Conservation (phyloP, 805 yeast genomes). For the Teunomyces stri region DNA sequence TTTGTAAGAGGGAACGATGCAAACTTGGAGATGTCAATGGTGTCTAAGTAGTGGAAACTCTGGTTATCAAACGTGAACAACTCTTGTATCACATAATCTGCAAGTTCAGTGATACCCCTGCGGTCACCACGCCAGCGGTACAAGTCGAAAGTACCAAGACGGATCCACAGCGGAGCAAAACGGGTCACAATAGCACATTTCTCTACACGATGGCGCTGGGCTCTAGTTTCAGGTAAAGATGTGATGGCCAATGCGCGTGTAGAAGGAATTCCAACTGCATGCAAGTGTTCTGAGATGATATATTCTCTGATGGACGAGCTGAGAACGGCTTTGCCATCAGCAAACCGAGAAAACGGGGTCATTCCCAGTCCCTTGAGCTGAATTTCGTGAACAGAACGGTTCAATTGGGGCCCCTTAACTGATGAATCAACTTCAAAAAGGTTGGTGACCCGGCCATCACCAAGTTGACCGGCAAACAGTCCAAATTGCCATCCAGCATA, state of each 20-base stretch:
- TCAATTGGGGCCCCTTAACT: constrained; percentile 9
- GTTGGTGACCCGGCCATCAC: constrained; percentile 90
- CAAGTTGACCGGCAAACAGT: constrained; percentile 92
- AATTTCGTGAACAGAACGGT: constrained; percentile 52
- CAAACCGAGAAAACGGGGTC: constrained; percentile 91
- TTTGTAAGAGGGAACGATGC: constrained; percentile 35
- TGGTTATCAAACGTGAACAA: constrained; percentile 45
- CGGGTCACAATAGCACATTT: constrained; percentile 83
- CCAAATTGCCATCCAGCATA: constrained; percentile 98
- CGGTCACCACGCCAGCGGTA: constrained; percentile 73
- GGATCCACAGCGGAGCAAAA: constrained; percentile 81
- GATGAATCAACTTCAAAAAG: constrained; percentile 64
- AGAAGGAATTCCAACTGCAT: constrained; percentile 81
- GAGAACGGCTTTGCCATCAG: constrained; percentile 93
- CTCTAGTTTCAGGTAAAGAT: constrained; percentile 69
- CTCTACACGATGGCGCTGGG: constrained; percentile 70
- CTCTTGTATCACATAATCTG: constrained; percentile 71
- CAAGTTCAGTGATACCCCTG: constrained; percentile 54
- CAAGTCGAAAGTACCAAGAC: constrained; percentile 86
- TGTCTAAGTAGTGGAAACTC: constrained; percentile 20
- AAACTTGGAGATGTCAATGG: background rate
- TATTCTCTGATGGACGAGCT: constrained; percentile 88
- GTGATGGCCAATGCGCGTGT: constrained; percentile 80
- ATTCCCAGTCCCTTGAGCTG: constrained; percentile 91
- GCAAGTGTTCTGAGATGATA: constrained; percentile 74